A percentile compares a stretch with the other conserved stretches of the same genome.
Conservation (phyloP, 176 grass and related monocot genomes). For the Oryza meridionalis region DNA sequence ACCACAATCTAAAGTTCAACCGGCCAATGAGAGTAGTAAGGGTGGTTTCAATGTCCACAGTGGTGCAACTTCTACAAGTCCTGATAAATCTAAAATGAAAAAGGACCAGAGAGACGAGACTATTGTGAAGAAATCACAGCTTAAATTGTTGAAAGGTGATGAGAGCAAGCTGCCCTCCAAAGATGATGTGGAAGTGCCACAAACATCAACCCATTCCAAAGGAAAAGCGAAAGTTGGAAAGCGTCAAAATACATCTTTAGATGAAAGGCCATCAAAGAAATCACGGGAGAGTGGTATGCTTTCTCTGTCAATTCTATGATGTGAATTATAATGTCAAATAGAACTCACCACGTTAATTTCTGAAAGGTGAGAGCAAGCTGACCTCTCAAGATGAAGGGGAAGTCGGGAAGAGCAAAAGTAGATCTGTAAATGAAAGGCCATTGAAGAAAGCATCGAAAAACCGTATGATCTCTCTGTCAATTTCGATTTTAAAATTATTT, state of each 20-base stretch:
- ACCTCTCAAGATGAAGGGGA: constrained; percentile 38
- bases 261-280: constrained; percentile 53
- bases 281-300: constrained; percentile 42
- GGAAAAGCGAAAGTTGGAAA: constrained; percentile 45
- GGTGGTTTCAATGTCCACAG: constrained; percentile 47
- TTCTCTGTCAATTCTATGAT: constrained; percentile 11
- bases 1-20: constrained; percentile 36
- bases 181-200: constrained; percentile 29
- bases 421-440: constrained; percentile 35
- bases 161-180: constrained; percentile 26
- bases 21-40: constrained; percentile 40
- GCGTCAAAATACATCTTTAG: constrained; percentile 29
- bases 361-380: constrained; percentile 37
- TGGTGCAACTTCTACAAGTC: constrained; percentile 21
- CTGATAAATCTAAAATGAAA: constrained; percentile 42
- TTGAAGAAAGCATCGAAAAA: constrained; percentile 49
- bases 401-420: constrained; percentile 39
- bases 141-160: constrained; percentile 41
- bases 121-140: constrained; percentile 30
- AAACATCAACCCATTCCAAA: constrained; percentile 42
- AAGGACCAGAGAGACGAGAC: constrained; percentile 37
- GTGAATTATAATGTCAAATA: constrained; percentile 30
- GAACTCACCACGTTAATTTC: constrained; percentile 35
- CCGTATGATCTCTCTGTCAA: constrained; percentile 40
- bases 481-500: constrained; percentile 20